Evolutionary conservation across 2,329 filamentous ascomycete genomes (phyloP), one percentile per base, ranked within the genome.

Genomic region (Verticillium nubilum): DNA sequence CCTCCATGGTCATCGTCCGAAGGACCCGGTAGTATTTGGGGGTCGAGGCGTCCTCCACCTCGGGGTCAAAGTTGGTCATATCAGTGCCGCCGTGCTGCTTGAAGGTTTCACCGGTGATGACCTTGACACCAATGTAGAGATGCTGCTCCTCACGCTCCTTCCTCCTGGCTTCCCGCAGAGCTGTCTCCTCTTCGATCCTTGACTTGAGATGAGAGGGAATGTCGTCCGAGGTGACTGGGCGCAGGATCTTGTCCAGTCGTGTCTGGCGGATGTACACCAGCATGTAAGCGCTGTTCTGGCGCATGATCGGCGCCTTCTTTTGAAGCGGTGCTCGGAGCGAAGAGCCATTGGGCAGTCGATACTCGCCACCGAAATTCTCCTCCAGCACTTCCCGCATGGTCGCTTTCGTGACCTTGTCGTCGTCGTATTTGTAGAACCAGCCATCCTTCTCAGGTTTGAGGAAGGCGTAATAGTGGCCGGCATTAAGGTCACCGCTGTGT

Each of bases 391-490:
- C 95, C 61, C 91, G 87, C 70, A 90, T 86, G 0, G 93, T 97
- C 1, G 93, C 94, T 65, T 90, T 91, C n/a, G 93, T 98, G 47
- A 99, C 95, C 65, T 93, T 90, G 70, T 99, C 95, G 65, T 99
- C 95, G 68, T 99, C 96, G 67, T 97, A 99, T 68, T 90, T 95
- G 80, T 96, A 98, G 78, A 97, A 99, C 78, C 91, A 86, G 31
- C 95, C 94, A 62, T 97, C 91, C 75, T 96, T 96, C 60, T 88
- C 86, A 0, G 96, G 95, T 72, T 97, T 97, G 67, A 99, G 78
- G 74, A 96, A 99, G 1, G 95, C 95, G 70, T 99, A 99, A 76
- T 99, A 99, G 74, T 99, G 95, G 3, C 95, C 95, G 12, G 96
- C 94, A 73, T 99, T 97, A 59, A 98, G 83, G 70, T 98, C 95